phyloP scores from a whole-genome alignment of 2,329 filamentous ascomycete genomes.

The Neonectria magnoliae region DNA sequence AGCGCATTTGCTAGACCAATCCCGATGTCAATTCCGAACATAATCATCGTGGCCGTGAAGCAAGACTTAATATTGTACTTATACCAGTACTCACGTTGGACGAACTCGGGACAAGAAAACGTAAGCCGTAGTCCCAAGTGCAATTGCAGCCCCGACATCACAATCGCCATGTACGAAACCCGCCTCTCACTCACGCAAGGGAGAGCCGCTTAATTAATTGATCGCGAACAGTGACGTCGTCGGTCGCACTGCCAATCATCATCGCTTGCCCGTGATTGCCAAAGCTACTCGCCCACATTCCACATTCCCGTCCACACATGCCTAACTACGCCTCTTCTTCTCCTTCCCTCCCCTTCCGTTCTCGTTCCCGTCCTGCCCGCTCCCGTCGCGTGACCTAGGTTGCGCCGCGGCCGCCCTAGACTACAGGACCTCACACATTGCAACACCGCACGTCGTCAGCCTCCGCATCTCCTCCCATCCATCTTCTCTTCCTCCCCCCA shows the following conservation, averaged over 20 bases:
- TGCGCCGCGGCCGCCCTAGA: not conserved
- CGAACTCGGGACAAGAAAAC: not conserved
- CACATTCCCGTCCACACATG: conserved; percentile 12
- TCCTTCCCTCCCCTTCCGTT: conserved; percentile 5
- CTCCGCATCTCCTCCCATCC: not conserved
- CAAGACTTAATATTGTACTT: not conserved
- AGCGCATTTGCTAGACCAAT: not conserved
- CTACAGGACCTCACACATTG: not conserved
- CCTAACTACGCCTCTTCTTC: not conserved
- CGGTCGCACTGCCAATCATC: conserved; percentile 16
- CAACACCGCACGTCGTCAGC: conserved; percentile 8
- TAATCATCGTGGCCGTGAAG: not conserved
- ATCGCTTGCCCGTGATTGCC: not conserved
- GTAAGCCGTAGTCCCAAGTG: not conserved
- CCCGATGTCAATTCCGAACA: not conserved
- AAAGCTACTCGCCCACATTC: conserved; percentile 7
- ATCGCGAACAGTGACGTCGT: conserved; percentile 18
- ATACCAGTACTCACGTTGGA: not conserved
- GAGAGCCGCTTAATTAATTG: conserved; percentile 6
- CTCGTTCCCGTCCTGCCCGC: conserved; percentile 3
- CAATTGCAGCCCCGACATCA: not conserved
- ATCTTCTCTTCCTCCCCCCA: conserved; percentile 1
- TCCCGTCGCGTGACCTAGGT: conserved; percentile 23
- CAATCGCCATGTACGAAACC: not conserved
- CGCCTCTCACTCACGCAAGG: conserved; percentile 14